These are phyloP conservation scores for Russula sp. DNA, from an alignment of 768 basidiomycete species.

Conservation along the genomic window DNA sequence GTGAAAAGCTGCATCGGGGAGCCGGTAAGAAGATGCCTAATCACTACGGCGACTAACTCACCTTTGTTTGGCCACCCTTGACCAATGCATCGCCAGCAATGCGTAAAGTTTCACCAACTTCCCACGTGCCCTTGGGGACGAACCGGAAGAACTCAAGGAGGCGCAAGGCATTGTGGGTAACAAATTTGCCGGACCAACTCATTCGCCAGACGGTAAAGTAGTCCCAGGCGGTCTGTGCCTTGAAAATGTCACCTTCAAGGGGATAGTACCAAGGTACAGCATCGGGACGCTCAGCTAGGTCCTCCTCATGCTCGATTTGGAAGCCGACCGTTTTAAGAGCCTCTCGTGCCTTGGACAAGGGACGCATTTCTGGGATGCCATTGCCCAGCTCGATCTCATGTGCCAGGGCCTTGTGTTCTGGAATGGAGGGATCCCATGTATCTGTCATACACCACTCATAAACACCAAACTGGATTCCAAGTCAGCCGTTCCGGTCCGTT, in stretches of 20 bases:
- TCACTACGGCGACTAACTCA: conserved; percentile 30
- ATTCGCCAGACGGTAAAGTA: conserved; percentile 84
- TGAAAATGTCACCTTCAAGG: conserved; percentile 85
- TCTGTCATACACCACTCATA: conserved; percentile 99
- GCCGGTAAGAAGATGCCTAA: conserved; percentile 4
- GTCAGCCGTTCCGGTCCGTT: conserved; percentile 6
- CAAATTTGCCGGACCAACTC: conserved; percentile 77
- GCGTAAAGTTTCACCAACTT: conserved; percentile 85
- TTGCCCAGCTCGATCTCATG: conserved; percentile 93
- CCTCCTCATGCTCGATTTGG: conserved; percentile 84
- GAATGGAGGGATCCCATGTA: conserved; percentile 78
- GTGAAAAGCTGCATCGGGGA: conserved; percentile 62
- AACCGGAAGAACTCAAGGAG: conserved; percentile 71
- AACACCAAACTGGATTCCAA: conserved; percentile 70
- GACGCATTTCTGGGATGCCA: conserved; percentile 97
- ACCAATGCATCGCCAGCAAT: conserved; percentile 75
- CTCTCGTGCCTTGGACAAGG: conserved; percentile 57
- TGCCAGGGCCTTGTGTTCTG: conserved; percentile 83
- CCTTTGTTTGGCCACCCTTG: conserved; percentile 81
- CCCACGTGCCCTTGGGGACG: conserved; percentile 87
- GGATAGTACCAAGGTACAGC: conserved; percentile 92
- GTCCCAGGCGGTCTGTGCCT: conserved; percentile 94
- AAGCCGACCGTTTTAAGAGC: conserved; percentile 85
- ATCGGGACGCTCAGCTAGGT: conserved; percentile 82
- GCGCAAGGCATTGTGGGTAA: conserved; percentile 77